These are phyloP conservation scores for Eutrema salsugineum DNA, from an alignment of 441 rosid species.

Conservation along the genomic window DNA sequence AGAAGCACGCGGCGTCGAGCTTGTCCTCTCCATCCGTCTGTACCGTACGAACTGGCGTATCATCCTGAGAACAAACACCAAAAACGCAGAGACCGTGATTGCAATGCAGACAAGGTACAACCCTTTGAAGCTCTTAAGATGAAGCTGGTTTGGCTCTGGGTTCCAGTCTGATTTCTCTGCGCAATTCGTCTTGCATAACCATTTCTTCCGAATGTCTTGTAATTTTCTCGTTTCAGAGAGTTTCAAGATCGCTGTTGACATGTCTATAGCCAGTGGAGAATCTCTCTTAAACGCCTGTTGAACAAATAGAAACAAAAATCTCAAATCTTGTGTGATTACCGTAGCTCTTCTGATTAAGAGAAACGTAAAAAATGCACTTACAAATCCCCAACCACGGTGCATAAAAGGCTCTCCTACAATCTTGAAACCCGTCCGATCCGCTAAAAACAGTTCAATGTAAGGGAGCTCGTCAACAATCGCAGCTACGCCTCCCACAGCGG, in stretches of 20 bases:
- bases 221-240: slow-evolving; percentile 74
- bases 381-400: slow-evolving; percentile 92
- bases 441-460: slow-evolving; percentile 65
- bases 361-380: slow-evolving; percentile 41
- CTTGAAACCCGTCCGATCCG: slow-evolving; percentile 49
- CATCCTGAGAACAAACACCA: slow-evolving; percentile 47
- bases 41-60: slow-evolving; percentile 50
- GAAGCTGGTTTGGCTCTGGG: slow-evolving; percentile 59
- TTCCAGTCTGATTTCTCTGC: slow-evolving; percentile 26
- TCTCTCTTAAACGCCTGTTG: slow-evolving; percentile 72
- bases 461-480: slow-evolving; percentile 86
- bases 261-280: slow-evolving; percentile 67
- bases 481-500: slow-evolving; percentile 60
- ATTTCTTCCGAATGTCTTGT: slow-evolving; percentile 50
- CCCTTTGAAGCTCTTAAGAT: slow-evolving; percentile 77
- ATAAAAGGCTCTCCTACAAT: slow-evolving; percentile 80
- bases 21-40: slow-evolving; percentile 41
- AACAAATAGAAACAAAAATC: neutral
- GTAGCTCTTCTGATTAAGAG: neutral
- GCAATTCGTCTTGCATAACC: slow-evolving; percentile 69
- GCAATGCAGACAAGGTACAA: slow-evolving; percentile 60
- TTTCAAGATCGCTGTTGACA: slow-evolving; percentile 80
- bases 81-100: slow-evolving; percentile 44
- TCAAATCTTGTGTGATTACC: neutral
- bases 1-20: neutral